Evolutionary conservation across 306 rosid species (phyloP).

Genomic region (Betula pendula): DNA sequence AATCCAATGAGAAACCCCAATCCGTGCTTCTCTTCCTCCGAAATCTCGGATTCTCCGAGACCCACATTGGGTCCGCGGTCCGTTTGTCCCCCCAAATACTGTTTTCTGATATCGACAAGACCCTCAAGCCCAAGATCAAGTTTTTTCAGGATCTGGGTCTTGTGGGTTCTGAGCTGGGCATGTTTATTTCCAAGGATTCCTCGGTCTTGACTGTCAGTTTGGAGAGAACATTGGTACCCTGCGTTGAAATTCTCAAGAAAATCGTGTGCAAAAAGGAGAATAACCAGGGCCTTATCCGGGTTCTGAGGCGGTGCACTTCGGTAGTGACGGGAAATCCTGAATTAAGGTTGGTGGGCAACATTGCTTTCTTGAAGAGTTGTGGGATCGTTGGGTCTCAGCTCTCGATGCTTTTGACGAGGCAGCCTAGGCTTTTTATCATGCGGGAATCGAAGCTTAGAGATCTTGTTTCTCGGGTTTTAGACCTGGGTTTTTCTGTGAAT

Average conservation of each 20-base stretch:
- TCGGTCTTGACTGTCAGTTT: constrained; percentile 42
- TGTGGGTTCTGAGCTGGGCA: constrained; percentile 31
- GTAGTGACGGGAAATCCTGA: constrained; percentile 18
- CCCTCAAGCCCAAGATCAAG: constrained; percentile 50
- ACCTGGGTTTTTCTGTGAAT: constrained; percentile 44
- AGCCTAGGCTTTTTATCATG: constrained; percentile 30
- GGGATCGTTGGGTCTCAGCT: constrained; percentile 60
- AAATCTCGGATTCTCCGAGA: constrained; percentile 44
- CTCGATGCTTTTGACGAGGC: constrained; percentile 36
- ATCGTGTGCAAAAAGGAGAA: constrained; percentile 15
- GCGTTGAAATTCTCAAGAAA: constrained; percentile 44
- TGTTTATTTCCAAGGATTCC: constrained; percentile 39
- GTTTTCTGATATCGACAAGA: constrained; percentile 40
- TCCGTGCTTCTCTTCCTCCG: constrained; percentile 35
- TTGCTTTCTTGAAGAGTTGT: constrained; percentile 42
- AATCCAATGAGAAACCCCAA: constrained; percentile 36
- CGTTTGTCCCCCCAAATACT: constrained; percentile 31
- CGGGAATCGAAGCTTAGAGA: constrained; percentile 34
- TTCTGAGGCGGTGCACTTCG: constrained; percentile 27
- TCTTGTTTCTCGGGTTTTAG: constrained; percentile 34
- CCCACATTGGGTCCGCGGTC: constrained; percentile 33
- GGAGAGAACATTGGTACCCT: constrained; percentile 45
- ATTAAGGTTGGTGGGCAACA: constrained; percentile 26
- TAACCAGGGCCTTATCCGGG: constrained; percentile 29
- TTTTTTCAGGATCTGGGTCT: constrained; percentile 50